These are phyloP conservation scores for Picea mariana DNA, from an alignment of 83 land plant genomes.

Conservation along the genomic window DNA sequence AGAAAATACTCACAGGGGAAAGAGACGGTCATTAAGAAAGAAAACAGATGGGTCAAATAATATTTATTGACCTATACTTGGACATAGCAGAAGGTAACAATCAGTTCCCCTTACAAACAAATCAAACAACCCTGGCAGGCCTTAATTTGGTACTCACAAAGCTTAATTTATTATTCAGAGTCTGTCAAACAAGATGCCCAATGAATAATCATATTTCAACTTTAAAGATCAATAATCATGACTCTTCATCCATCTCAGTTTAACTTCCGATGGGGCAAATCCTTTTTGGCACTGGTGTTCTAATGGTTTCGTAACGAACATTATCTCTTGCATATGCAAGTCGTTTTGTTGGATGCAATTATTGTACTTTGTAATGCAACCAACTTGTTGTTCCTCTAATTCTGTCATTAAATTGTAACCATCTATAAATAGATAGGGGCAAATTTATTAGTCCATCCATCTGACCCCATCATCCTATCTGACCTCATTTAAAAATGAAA, in stretches of 20 bases:
- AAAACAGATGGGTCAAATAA: not conserved
- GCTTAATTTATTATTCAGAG: not conserved
- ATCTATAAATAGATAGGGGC: not conserved
- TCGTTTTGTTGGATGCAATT: slow-evolving; percentile 8
- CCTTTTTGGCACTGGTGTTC: not conserved
- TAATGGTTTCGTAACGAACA: not conserved
- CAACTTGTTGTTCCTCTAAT: not conserved
- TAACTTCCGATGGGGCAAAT: not conserved
- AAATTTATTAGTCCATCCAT: too few relatives aligned
- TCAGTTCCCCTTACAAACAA: not conserved
- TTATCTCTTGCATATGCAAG: not conserved
- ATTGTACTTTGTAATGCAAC: not conserved
- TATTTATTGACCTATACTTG: not conserved
- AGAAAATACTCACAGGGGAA: not conserved
- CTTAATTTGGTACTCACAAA: not conserved
- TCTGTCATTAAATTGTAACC: not conserved
- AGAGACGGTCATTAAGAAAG: not conserved
- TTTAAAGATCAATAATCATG: not conserved
- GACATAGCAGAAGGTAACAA: not conserved
- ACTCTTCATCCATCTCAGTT: not conserved
- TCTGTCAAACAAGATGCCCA: not conserved
- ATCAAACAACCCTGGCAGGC: not conserved
- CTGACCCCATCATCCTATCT: too few relatives aligned
- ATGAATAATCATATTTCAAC: not conserved
- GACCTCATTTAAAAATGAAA: too few relatives aligned